Evolutionary conservation across 768 basidiomycete species (phyloP).

Genomic region (Mycena floridula): DNA sequence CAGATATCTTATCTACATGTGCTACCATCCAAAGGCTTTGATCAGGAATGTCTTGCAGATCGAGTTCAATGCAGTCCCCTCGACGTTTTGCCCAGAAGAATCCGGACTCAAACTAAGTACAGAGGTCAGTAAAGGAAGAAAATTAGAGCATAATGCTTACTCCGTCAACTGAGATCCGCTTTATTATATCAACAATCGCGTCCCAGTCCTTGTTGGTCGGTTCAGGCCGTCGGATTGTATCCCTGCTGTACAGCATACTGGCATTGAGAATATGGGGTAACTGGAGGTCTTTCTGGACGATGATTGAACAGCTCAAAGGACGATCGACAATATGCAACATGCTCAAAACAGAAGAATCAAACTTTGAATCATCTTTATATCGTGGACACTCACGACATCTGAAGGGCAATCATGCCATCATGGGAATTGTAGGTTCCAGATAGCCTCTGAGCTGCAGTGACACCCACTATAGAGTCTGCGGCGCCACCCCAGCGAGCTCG

Average conservation of each 20-base stretch:
- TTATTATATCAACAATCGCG: slow-evolving; percentile 1
- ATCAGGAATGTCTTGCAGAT: slow-evolving; percentile 9
- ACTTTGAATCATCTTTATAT: not conserved
- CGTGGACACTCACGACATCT: slow-evolving; percentile 4
- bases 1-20: too few species aligned
- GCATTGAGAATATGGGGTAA: not conserved
- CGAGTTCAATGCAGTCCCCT: slow-evolving; percentile 10
- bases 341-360: not conserved
- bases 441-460: slow-evolving; percentile 2
- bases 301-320: not conserved
- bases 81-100: slow-evolving; percentile 9
- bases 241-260: not conserved
- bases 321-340: not conserved
- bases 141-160: not conserved
- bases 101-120: slow-evolving; percentile 4
- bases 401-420: not conserved
- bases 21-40: too few species aligned
- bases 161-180: slow-evolving; percentile 3
- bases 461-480: slow-evolving; percentile 6
- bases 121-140: too few species aligned
- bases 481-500: slow-evolving; percentile 10
- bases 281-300: not conserved
- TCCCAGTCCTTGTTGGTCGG: not conserved
- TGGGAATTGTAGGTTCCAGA: not conserved
- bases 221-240: not conserved